Conservation (phyloP, 805 yeast genomes). For the Pichia gijzeniarum region DNA sequence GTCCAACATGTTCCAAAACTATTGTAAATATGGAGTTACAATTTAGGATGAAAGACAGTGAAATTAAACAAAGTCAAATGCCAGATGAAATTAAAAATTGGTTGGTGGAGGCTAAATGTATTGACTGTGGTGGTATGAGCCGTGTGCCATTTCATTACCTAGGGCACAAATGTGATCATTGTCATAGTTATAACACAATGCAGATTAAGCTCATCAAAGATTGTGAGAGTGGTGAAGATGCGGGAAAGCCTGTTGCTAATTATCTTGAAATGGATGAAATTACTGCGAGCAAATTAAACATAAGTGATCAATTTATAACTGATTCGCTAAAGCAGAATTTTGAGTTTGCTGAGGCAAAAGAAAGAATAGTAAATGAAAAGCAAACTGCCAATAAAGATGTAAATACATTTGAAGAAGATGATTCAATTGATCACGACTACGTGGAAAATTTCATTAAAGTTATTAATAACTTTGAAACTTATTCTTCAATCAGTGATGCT, state of each 20-base stretch:
- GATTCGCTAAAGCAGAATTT: constrained; percentile 30
- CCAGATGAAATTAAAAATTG: constrained; percentile 77
- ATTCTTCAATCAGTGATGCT: constrained; percentile 30
- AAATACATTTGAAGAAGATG: constrained; percentile 16
- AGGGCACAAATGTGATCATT: constrained; percentile 83
- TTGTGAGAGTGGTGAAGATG: constrained; percentile 38
- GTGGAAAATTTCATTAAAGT: constrained; percentile 31
- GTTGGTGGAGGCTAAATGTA: constrained; percentile 71
- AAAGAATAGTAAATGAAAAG: neutral
- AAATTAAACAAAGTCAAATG: constrained; percentile 65
- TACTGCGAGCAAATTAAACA: neutral
- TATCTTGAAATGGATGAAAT: constrained; percentile 11
- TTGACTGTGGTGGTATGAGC: constrained; percentile 83
- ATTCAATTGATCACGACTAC: constrained; percentile 20
- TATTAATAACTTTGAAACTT: constrained; percentile 30
- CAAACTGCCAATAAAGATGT: constrained; percentile 8
- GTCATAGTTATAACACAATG: constrained; percentile 81
- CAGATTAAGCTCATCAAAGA: constrained; percentile 67
- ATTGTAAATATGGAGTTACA: constrained; percentile 83
- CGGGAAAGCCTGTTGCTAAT: neutral
- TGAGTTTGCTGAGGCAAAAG: constrained; percentile 25
- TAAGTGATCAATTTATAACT: constrained; percentile 13
- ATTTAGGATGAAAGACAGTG: constrained; percentile 80
- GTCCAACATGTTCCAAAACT: constrained; percentile 85
- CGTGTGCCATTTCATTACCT: constrained; percentile 71